Evolutionary conservation across 177 flowering plant species (phyloP), one percentile per base, ranked within the genome.

Genomic region (Vitis hybrid): DNA sequence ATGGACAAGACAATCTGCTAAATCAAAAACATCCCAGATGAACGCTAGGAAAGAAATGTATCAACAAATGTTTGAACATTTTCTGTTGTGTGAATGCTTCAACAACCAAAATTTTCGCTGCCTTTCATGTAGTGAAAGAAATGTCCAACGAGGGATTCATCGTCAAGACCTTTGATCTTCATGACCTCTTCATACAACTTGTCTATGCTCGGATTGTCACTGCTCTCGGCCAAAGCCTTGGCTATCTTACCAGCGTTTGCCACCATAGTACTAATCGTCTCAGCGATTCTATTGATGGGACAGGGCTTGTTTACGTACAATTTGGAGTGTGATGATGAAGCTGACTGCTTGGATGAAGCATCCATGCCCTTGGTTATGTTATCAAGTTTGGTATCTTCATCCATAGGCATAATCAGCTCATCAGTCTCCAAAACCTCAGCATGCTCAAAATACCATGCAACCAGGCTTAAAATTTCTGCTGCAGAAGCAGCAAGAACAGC

Each of bases 401-500:
- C 67, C 35, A 3, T 35, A 8, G 40, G 21, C 35, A 50, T 64
- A 50, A 3, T 14, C 15, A 50, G 16, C 50, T 10, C 56, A 64
- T 13, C 15, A 2, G 56, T 21, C 40, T 64, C 67, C 19, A 21
- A 12, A 11, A 21, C 67, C n/a, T 64, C 56, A 11, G 21, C 35
- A 12, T 46, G 18, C 16, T 64, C 56, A 12, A 50, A 64, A 4
- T 64, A 51, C 56, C 54, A 50, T 9, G 40, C 40, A 3, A 51
- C 14, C 56, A 64, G 50, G 67, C 67, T 64, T 64, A 35, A 64
- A 9, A 64, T 64, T 15, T 56, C 50, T 21, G 67, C 67, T 51
- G 67, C 12, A 64, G 56, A 64, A 64, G 67, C 67, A 64, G 67
- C 56, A 50, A 51, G 56, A 19, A 56, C 67, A 51, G 56, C 56